Evolutionary conservation across 2,329 filamentous ascomycete genomes (phyloP).

Genomic region (Neobulgaria alba): DNA sequence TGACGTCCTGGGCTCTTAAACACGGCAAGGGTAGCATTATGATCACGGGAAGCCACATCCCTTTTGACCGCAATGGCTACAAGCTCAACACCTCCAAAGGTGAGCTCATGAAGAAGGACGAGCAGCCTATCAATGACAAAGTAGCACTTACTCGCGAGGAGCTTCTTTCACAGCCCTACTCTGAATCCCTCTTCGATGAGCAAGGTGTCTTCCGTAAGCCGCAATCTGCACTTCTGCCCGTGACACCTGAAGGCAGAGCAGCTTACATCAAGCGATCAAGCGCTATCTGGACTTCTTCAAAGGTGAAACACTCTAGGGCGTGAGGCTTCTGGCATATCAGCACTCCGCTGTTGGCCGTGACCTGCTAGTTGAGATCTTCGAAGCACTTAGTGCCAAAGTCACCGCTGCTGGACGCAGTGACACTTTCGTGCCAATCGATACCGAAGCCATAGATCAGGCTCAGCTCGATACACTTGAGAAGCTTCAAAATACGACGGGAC

Average conservation of each 20-base stretch:
- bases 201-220: slow-evolving; percentile 24
- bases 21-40: slow-evolving; percentile 29
- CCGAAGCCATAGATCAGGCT: slow-evolving; percentile 29
- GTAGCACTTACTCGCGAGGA: slow-evolving; percentile 23
- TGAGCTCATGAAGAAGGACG: slow-evolving; percentile 28
- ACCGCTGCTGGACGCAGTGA: slow-evolving; percentile 28
- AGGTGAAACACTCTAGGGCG: slow-evolving; percentile 23
- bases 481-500: slow-evolving; percentile 20
- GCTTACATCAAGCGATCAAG: slow-evolving; percentile 26
- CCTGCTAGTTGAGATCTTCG: slow-evolving; percentile 26
- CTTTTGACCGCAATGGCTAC: slow-evolving; percentile 30
- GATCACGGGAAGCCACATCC: slow-evolving; percentile 31
- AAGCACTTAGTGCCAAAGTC: slow-evolving; percentile 26
- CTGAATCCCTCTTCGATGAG: slow-evolving; percentile 25
- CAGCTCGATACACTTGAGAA: slow-evolving; percentile 27
- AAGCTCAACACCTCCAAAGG: slow-evolving; percentile 29
- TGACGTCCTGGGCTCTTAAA: slow-evolving; percentile 26
- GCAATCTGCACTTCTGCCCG: slow-evolving; percentile 12
- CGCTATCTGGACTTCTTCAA: slow-evolving; percentile 29
- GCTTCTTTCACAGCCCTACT: slow-evolving; percentile 22
- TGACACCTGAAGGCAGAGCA: slow-evolving; percentile 16
- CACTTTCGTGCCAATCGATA: slow-evolving; percentile 30
- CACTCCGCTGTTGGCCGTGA: slow-evolving; percentile 30
- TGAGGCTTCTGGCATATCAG: slow-evolving; percentile 28
- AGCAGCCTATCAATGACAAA: slow-evolving; percentile 27